These are phyloP conservation scores for Massariosphaeria phaeospora DNA, from an alignment of 495 filamentous ascomycete genomes.

Conservation along the genomic window DNA sequence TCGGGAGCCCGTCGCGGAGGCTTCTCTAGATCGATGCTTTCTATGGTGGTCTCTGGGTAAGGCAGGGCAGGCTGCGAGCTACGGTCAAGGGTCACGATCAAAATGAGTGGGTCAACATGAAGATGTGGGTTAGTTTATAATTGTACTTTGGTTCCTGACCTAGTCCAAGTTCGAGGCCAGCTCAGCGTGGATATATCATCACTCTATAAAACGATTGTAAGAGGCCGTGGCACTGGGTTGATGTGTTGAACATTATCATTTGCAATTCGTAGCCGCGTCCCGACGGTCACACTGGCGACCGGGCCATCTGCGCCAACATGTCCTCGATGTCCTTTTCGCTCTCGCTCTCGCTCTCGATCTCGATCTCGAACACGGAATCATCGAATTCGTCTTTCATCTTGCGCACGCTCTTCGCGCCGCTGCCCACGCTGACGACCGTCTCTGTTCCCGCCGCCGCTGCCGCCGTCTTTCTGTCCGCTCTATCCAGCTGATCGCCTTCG, in stretches of 20 bases:
- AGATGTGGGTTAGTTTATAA: too few relatives aligned
- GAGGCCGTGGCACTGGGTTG: too few relatives aligned
- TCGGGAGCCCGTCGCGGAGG: not conserved
- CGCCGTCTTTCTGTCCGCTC: not conserved
- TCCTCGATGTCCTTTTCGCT: slow-evolving; percentile 6
- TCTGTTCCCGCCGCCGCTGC: not conserved
- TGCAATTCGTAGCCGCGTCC: too few relatives aligned
- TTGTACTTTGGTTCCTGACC: too few relatives aligned
- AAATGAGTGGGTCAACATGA: too few relatives aligned
- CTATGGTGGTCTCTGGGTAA: not conserved
- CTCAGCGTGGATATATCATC: too few relatives aligned
- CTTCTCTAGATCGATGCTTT: not conserved
- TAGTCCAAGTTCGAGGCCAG: too few relatives aligned
- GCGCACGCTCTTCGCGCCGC: not conserved
- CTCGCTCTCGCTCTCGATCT: not conserved
- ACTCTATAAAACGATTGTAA: too few relatives aligned
- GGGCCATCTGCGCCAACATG: not conserved
- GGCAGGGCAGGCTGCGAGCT: not conserved
- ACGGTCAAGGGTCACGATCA: not conserved
- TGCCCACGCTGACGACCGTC: not conserved
- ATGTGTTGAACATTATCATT: too few relatives aligned
- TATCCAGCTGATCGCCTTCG: not conserved
- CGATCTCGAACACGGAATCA: slow-evolving; percentile 3
- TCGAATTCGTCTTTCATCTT: slow-evolving; percentile 21
- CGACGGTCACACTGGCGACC: not conserved